phyloP scores from a whole-genome alignment of 805 yeast species.

The Candida lessepsii region DNA sequence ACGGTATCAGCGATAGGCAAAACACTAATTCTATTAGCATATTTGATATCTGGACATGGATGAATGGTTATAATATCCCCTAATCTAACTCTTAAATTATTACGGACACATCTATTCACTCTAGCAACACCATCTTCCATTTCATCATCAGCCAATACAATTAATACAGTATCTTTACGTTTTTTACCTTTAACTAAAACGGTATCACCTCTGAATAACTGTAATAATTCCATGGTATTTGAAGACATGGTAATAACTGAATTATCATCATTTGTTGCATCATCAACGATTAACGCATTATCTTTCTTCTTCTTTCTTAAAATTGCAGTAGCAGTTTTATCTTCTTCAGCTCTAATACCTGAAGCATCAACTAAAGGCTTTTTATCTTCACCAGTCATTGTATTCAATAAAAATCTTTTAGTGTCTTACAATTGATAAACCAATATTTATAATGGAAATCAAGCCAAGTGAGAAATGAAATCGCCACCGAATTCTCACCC shows the following conservation, averaged over 20 bases:
- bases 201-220: conserved; percentile 96
- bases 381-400: conserved; percentile 27
- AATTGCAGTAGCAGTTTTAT: conserved; percentile 93
- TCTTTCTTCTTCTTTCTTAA: conserved; percentile 97
- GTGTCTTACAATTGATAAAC: not conserved
- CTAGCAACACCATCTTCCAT: conserved; percentile 94
- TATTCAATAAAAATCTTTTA: not conserved
- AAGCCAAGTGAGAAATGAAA: conserved; percentile 5
- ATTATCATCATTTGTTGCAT: conserved; percentile 95
- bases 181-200: conserved; percentile 96
- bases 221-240: conserved; percentile 90
- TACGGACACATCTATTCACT: conserved; percentile 92
- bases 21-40: conserved; percentile 91
- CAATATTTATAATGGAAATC: conserved; percentile 1
- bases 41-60: conserved; percentile 97
- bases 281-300: conserved; percentile 91
- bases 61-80: conserved; percentile 91
- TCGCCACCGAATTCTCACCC: conserved; percentile 3
- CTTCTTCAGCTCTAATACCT: conserved; percentile 59
- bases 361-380: conserved; percentile 54
- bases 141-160: conserved; percentile 95
- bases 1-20: conserved; percentile 97
- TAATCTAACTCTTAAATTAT: conserved; percentile 87
- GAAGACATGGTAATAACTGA: conserved; percentile 94
- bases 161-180: conserved; percentile 94